Evolutionary conservation across 1,284 basidiomycete genomes (phyloP).

Genomic region (Trichosporon coremiiforme): DNA sequence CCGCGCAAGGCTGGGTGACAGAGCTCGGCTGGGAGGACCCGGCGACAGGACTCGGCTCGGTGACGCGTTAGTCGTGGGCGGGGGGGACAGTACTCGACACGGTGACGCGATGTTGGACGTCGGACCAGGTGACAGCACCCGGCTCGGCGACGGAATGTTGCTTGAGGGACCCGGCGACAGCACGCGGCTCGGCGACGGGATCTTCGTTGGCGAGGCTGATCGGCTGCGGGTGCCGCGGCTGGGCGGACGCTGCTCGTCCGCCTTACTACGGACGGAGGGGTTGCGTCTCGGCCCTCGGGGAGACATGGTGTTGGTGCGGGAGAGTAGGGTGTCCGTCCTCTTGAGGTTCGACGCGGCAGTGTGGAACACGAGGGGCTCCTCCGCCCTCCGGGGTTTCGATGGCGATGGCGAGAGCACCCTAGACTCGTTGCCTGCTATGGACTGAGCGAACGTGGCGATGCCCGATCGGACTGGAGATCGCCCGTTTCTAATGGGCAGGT

Average conservation of each 20-base stretch:
- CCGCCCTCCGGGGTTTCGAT: background rate
- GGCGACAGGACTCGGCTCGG: background rate
- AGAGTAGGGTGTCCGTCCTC: background rate
- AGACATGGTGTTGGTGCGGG: constrained; percentile 25
- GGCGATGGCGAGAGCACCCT: constrained; percentile 11
- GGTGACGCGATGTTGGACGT: background rate
- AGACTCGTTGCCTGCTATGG: constrained; percentile 3
- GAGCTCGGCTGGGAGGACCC: background rate
- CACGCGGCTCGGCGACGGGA: constrained; percentile 7
- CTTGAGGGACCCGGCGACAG: background rate
- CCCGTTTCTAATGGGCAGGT: constrained; percentile 2
- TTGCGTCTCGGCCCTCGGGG: constrained; percentile 24
- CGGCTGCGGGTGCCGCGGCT: background rate
- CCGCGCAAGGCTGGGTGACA: background rate
- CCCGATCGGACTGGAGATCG: constrained; percentile 1
- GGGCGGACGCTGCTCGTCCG: background rate
- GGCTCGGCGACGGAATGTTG: background rate
- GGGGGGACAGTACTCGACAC: background rate
- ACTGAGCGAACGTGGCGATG: constrained; percentile 13
- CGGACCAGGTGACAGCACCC: background rate
- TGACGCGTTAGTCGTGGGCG: background rate
- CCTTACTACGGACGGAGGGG: constrained; percentile 6
- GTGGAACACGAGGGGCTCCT: constrained; percentile 6
- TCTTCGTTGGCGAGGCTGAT: background rate
- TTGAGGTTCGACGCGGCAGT: background rate